Conservation (phyloP, 768 basidiomycete species). For the Pisolithus tinctorius region DNA sequence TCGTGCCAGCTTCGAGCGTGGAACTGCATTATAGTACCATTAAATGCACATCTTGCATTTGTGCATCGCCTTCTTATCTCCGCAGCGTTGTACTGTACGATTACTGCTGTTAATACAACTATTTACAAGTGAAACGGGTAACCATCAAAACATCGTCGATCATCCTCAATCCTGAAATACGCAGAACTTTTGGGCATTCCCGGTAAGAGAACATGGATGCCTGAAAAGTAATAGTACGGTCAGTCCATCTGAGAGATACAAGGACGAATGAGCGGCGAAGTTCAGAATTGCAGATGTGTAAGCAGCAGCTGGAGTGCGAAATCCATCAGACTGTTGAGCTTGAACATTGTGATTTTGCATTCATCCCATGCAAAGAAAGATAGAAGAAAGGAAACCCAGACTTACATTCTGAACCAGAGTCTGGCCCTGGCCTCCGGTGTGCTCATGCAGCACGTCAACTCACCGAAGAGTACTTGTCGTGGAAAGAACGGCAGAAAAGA, state of each 20-base stretch:
- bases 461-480: too few relatives aligned
- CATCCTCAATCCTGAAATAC: too few relatives aligned
- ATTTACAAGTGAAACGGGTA: slow-evolving; percentile 1
- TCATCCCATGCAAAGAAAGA: slow-evolving; percentile 27
- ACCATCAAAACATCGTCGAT: too few relatives aligned
- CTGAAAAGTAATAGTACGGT: neutral
- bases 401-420: too few relatives aligned
- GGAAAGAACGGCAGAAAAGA: too few relatives aligned
- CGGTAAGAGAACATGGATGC: neutral
- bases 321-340: slow-evolving; percentile 45
- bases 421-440: too few relatives aligned
- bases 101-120: neutral
- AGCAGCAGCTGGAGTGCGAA: slow-evolving; percentile 32
- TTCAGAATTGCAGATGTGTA: slow-evolving; percentile 41
- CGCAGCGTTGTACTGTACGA: too few relatives aligned
- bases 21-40: slow-evolving; percentile 38
- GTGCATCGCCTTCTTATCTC: neutral
- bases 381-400: too few relatives aligned
- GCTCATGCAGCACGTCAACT: too few relatives aligned
- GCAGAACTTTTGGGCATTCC: too few relatives aligned
- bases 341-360: slow-evolving; percentile 31
- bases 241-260: neutral
- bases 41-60: slow-evolving; percentile 41
- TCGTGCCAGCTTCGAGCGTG: slow-evolving; percentile 95
- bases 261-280: neutral